Evolutionary conservation across 768 basidiomycete species (phyloP).

Genomic region (Leccinum truebloodii): DNA sequence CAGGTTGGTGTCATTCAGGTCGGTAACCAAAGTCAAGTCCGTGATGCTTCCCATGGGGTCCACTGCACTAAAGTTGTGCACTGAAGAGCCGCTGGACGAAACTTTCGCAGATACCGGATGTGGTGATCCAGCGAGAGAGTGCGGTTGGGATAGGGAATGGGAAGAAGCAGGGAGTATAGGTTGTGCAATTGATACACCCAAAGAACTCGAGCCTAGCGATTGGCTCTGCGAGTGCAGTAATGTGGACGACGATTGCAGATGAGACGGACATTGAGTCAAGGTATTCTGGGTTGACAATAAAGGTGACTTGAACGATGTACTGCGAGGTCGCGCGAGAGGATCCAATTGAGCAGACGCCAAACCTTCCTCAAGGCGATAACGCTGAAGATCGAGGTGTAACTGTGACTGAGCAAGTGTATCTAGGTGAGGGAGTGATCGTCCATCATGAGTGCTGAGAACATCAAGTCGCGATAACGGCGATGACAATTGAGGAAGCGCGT

Average conservation of each 20-base stretch:
- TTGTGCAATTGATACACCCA: slow-evolving; percentile 21
- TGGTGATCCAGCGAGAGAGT: slow-evolving; percentile 33
- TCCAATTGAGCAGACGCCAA: slow-evolving; percentile 30
- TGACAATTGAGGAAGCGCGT: slow-evolving; percentile 24
- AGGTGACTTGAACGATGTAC: slow-evolving; percentile 29
- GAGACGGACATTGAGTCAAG: slow-evolving; percentile 25
- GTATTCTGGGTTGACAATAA: slow-evolving; percentile 19
- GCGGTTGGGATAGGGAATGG: slow-evolving; percentile 28
- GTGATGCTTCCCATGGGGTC: slow-evolving; percentile 13
- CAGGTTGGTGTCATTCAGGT: slow-evolving; percentile 25
- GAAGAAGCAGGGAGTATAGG: slow-evolving; percentile 23
- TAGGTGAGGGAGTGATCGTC: slow-evolving; percentile 20
- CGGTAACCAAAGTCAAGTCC: slow-evolving; percentile 28
- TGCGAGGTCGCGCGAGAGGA: slow-evolving; percentile 24
- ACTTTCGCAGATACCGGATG: slow-evolving; percentile 24
- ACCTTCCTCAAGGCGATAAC: slow-evolving; percentile 31
- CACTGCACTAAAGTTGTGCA: slow-evolving; percentile 15
- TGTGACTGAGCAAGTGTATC: slow-evolving; percentile 27
- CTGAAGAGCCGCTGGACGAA: slow-evolving; percentile 25
- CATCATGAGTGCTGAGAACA: slow-evolving; percentile 27
- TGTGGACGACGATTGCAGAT: slow-evolving; percentile 15
- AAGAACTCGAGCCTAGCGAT: slow-evolving; percentile 13
- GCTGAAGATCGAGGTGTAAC: slow-evolving; percentile 27
- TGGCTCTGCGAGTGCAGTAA: slow-evolving; percentile 24
- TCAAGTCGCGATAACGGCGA: slow-evolving; percentile 27